Base-by-base conservation (phyloP, 140 eudicot species). In the Ambrosia hybrid region DNA sequence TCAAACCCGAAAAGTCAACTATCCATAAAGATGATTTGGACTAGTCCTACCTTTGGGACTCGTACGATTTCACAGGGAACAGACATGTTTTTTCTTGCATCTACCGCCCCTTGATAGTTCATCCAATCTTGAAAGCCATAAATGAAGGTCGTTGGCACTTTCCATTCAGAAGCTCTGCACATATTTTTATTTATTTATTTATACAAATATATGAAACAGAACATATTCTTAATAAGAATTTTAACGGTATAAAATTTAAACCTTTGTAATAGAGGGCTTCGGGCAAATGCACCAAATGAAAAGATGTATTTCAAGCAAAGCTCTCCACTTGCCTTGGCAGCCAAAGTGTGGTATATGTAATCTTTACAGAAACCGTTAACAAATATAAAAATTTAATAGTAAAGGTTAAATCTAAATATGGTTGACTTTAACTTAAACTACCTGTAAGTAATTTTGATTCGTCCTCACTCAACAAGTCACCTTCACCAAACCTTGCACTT, bases 301-400 rank as follows among this genome's bases (percentile, higher is more conserved):
- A 94, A 94, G 26, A 94, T 86, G 71, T 89, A 83, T 57, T 88
- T 90, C 60, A 94, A 77, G 84, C 99, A 94, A 16, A 88, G 88
- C 79, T 94, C 99, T 59, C 99, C 99, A 64, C 99, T 94, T 71
- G 86, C 96, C 81, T 94, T 94, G 59, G 97, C 99, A 10, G 95
- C 99, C 75, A 94, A 76, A 37, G 97, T 94, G 66, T 94, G 99
- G 85, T 94, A 90, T 14, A 85, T 82, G 77, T 93, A 93, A 86
- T 93, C 99, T 92, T 74, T 78, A 80, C 13, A 55, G 2, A 5
- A 77, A 78, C 70, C 13, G 66, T 56, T 34, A 30, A 51, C 4
- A 14, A 48, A 78, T 69, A 84, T 80, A 85, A 33, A 43, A 26
- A 46, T 53, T 3, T 17, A 71, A 26, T 9, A 8, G 8, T 21